Evolutionary conservation across 148 eudicot species (phyloP).

Genomic region (Chenopodium suecicum): DNA sequence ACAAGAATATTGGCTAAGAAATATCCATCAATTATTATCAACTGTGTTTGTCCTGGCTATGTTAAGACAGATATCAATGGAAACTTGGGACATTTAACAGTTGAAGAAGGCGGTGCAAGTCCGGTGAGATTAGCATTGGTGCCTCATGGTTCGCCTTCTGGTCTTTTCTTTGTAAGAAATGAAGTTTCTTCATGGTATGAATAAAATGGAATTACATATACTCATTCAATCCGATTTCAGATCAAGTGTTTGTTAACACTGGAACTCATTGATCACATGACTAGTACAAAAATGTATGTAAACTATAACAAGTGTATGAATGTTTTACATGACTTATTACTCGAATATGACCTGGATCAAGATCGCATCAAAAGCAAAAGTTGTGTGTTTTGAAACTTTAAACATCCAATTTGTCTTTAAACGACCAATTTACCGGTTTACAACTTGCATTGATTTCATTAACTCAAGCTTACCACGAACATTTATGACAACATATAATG

Average conservation of each 20-base stretch:
- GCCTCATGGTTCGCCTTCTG: constrained; percentile 34
- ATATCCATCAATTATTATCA: constrained; percentile 33
- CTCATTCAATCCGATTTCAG: background rate
- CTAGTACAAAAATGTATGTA: background rate
- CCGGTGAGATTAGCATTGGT: constrained; percentile 40
- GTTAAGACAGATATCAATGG: constrained; percentile 39
- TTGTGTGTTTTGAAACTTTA: too few relatives aligned
- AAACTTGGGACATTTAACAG: constrained; percentile 24
- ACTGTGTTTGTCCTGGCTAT: constrained; percentile 49
- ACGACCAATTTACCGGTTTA: too few relatives aligned
- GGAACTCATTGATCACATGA: background rate
- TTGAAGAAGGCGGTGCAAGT: constrained; percentile 47
- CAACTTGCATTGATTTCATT: too few relatives aligned
- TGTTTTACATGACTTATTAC: too few relatives aligned
- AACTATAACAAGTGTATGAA: background rate
- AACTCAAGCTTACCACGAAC: too few relatives aligned
- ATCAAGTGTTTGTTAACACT: background rate
- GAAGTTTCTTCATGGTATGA: constrained; percentile 8
- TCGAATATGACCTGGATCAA: too few relatives aligned
- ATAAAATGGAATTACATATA: background rate
- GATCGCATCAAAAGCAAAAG: too few relatives aligned
- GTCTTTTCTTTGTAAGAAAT: constrained; percentile 20
- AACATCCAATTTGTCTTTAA: too few relatives aligned
- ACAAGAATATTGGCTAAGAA: constrained; percentile 44
- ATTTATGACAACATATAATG: too few relatives aligned